Evolutionary conservation across 1,139 yeast species (phyloP), one percentile per base, ranked within the genome.

Genomic region (Yamadazyma sp.): DNA sequence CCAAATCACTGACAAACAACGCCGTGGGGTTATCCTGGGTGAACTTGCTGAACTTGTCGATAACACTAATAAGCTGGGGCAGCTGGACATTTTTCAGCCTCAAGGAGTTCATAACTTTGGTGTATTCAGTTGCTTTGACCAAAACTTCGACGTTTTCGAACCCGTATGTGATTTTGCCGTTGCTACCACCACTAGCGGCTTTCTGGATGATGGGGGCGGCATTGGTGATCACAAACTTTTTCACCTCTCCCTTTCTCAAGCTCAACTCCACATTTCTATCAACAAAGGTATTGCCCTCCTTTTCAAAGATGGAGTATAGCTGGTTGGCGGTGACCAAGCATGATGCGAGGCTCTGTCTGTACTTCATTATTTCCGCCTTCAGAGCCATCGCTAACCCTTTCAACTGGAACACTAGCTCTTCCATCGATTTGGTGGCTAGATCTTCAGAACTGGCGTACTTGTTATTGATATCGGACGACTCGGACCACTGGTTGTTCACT

Each of bases 61-160:
- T 46, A 15, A 33, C 18, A 11, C 27, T 24, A 6, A 27, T 39
- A 8, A 28, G 12, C 14, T 32, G 27, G 11, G 37, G 36, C 9
- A 16, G 18, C 20, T 15, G 12, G 12, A 14, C 20, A n/a, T 41
- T 32, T 6, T 31, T 38, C 4, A 18, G 15, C 10, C 38, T 7
- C 3, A 28, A 8, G 1, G 39, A 35, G 1, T 40, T 38, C 1
- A 68, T 56, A 16, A 35, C 40, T 2, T 11, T 16, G 7, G 16
- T 7, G 20, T 22, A 72, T 4, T 45, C 49, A 1, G 53, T 54
- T 2, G 63, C 44, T 37, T 56, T 59, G 1, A 62, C 64, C 10
- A 72, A 45, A 3, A 72, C 59, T 43, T 71, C 77, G 6, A 70
- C 68, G 44, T 71, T 66, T 44, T 72, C 77, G 46, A 61, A 69